Evolutionary conservation across 2,329 filamentous ascomycete genomes (phyloP), one percentile per base, ranked within the genome.

Genomic region (Tolypocladium nubicola): DNA sequence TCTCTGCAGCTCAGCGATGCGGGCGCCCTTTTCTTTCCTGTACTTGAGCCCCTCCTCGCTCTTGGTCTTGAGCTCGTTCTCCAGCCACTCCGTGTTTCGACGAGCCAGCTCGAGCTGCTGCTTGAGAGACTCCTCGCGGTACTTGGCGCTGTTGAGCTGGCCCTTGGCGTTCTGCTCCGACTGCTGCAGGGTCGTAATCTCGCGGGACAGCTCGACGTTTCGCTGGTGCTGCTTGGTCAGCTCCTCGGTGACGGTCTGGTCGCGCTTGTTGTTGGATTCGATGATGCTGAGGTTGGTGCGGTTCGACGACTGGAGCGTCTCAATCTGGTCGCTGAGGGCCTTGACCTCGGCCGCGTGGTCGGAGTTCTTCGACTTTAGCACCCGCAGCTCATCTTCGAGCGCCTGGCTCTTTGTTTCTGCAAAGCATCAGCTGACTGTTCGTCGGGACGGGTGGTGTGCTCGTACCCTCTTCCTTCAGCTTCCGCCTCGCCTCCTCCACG

Each of bases 1-100:
- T 56, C 91, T 88, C 71, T 97, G 89, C 35, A 99, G 82, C 66
- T 95, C 89, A 10, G 91, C 83, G 64, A 97, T 90, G 43, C 89
- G 88, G 1, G 90, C 87, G 61, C 89, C 89, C 79, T 97, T 97
- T 69, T 99, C 94, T 69, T 96, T 97, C 61, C 94, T 85, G 72
- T 89, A 93, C 67, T 92, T 96, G 63, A 93, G 82, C 53, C 90
- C 85, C 69, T 99, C 94, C 10, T 86, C 83, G 60, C 83, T 87
- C 75, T 96, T 96, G 0, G 89, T 92, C 76, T 96, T 93, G 26
- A 97, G 81, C 71, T 99, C 94, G 47, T 81, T 85, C 67, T 97
- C 90, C 57, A 94, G 87, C 89, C 91, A 99, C 65, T 97, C 93
- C 62, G 90, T 89, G 75, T 91, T 96, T 66, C 88, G 88, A 69